phyloP scores from a whole-genome alignment of 2,329 filamentous ascomycete genomes.

The Fusarium sublunatum region DNA sequence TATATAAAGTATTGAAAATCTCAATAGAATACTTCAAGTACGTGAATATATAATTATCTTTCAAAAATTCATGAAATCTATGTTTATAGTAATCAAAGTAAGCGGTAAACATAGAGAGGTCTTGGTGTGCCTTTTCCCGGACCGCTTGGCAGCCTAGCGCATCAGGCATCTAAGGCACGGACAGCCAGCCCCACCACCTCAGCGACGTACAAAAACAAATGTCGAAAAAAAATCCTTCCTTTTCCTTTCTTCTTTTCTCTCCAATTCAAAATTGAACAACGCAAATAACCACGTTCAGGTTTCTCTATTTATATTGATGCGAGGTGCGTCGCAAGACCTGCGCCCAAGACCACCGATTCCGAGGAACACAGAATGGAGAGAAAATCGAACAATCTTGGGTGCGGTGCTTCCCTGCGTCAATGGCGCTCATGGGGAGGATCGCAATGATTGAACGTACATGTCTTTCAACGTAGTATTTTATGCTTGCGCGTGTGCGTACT shows the following conservation, averaged over 20 bases:
- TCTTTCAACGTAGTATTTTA: conserved; percentile 19
- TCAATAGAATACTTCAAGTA: too few relatives aligned
- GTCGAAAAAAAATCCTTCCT: conserved; percentile 25
- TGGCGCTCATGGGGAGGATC: conserved; percentile 62
- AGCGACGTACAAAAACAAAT: conserved; percentile 35
- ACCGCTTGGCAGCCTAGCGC: conserved; percentile 35
- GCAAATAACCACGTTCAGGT: conserved; percentile 60
- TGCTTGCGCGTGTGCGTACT: not conserved
- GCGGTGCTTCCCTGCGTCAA: conserved; percentile 63
- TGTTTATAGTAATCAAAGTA: too few relatives aligned
- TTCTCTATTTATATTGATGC: conserved; percentile 55
- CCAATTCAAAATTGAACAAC: conserved; percentile 58
- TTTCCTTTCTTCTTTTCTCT: conserved; percentile 39
- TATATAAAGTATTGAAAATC: too few relatives aligned
- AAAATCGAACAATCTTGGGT: conserved; percentile 69
- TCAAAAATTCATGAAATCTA: too few relatives aligned
- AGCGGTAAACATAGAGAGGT: too few relatives aligned
- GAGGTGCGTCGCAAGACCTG: conserved; percentile 57
- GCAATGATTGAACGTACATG: conserved; percentile 71
- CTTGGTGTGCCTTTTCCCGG: too few relatives aligned
- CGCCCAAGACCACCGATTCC: conserved; percentile 61
- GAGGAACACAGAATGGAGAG: conserved; percentile 65
- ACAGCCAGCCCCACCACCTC: conserved; percentile 36
- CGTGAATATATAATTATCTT: too few relatives aligned
- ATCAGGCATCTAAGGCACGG: conserved; percentile 32